These are phyloP conservation scores for Novymonas esmeraldas DNA, from an alignment of 208 protist species.

Conservation along the genomic window DNA sequence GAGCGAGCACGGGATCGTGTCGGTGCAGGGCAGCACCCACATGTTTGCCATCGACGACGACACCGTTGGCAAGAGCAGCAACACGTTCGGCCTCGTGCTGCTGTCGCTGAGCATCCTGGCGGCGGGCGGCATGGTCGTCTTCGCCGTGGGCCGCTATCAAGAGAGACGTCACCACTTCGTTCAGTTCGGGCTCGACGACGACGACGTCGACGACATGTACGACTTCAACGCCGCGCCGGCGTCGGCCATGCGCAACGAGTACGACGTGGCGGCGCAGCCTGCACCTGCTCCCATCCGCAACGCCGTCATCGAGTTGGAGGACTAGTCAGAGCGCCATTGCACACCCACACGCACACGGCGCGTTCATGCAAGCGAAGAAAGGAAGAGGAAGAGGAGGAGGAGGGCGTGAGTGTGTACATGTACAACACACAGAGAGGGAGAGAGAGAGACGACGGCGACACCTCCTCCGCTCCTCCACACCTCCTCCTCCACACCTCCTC, in stretches of 20 bases:
- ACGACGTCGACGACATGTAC: conserved; percentile 87
- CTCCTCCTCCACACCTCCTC: no score
- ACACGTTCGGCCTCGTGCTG: conserved; percentile 6
- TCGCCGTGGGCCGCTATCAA: conserved; percentile 64
- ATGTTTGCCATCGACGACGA: conserved; percentile 35
- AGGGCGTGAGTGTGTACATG: no score
- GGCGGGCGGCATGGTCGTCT: conserved; percentile 39
- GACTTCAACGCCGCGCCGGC: conserved; percentile 23
- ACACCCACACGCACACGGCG: no score
- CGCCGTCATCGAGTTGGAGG: conserved; percentile 85
- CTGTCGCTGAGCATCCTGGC: conserved; percentile 11
- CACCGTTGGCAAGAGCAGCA: background rate
- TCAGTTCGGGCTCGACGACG: conserved; percentile 75
- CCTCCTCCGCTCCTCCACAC: no score
- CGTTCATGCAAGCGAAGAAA: no score
- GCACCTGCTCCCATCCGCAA: conserved; percentile 29
- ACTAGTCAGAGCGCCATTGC: no score
- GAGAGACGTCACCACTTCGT: conserved; percentile 77
- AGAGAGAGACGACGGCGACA: no score
- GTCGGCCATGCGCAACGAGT: conserved; percentile 13
- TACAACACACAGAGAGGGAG: no score
- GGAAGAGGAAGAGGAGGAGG: no score
- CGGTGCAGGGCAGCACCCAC: conserved; percentile 20
- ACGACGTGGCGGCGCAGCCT: background rate
- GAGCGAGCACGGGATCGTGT: conserved; percentile 20